These are phyloP conservation scores for Naganishia sp. DNA, from an alignment of 1,284 basidiomycete genomes.

Conservation along the genomic window DNA sequence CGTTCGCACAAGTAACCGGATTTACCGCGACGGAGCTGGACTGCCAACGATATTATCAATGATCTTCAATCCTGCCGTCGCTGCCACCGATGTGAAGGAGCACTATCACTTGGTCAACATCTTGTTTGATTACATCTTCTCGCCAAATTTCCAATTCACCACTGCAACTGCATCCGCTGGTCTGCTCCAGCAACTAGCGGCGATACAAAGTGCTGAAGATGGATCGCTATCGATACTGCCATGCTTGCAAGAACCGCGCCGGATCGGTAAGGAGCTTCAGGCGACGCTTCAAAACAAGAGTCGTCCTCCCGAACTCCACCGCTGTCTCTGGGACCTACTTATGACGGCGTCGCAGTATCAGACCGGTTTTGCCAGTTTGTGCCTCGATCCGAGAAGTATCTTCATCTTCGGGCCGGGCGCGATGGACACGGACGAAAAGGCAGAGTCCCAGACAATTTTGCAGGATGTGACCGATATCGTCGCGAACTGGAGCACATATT, in stretches of 20 bases:
- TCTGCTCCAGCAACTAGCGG: slow-evolving; percentile 19
- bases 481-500: slow-evolving; percentile 4
- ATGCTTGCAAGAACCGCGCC: slow-evolving; percentile 21
- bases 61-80: slow-evolving; percentile 5
- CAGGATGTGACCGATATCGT: slow-evolving; percentile 17
- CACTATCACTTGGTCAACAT: slow-evolving; percentile 28
- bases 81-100: slow-evolving; percentile 4
- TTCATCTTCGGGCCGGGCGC: slow-evolving; percentile 7
- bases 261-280: slow-evolving; percentile 9
- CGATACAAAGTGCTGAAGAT: slow-evolving; percentile 19
- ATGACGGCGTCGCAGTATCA: slow-evolving; percentile 53
- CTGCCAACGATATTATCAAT: slow-evolving; percentile 17
- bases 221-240: slow-evolving; percentile 20
- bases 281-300: background rate
- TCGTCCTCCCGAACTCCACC: slow-evolving; percentile 9
- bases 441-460: slow-evolving; percentile 7
- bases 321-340: slow-evolving; percentile 24
- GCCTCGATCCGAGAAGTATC: slow-evolving; percentile 60
- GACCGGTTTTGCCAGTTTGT: slow-evolving; percentile 66
- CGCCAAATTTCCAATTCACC: background rate
- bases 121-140: slow-evolving; percentile 25
- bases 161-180: slow-evolving; percentile 13
- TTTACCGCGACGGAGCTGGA: slow-evolving; percentile 13
- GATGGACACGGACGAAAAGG: background rate
- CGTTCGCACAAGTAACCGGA: background rate